Evolutionary conservation across 768 basidiomycete species (phyloP), one percentile per base, ranked within the genome.

Genomic region (Auricularia sp.): DNA sequence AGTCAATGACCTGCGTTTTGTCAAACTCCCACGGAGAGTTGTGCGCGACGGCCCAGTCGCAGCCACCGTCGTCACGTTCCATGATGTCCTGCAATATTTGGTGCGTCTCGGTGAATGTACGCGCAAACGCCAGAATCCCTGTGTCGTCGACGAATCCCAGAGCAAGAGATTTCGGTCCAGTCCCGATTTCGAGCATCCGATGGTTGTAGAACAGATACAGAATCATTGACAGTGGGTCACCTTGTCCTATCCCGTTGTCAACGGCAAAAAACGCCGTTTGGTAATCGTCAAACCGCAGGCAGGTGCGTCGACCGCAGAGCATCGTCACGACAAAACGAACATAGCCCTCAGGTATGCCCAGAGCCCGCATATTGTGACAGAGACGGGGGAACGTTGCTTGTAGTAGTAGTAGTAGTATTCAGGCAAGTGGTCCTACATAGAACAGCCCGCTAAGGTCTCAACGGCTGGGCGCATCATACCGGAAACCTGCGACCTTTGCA

Each of bases 241-340:
- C 76, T 65, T 77, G 74, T 1, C 67, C 70, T 0, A 74, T 63
- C 0, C 75, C 72, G 18, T 68, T 71, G 1, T 21, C 11, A 1
- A 73, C 56, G 0, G n/a, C n/a, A n/a, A 71, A 68, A 36, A 47
- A 64, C 0, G 65, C 62, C 0, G 75, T 75, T 0, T 33, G 65
- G 66, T 44, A 74, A 64, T 74, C 70, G 34, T 75, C 74, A 54
- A 77, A 76, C 0, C 47, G 34, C 0, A 77, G 47, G 4, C n/a
- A 56, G 0, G 74, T 76, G 16, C 39, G 58, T 14, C 72, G 45
- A 3, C 65, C 68, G 6, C 37, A 58, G 21, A 75, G 69, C 18
- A 67, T 63, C 1, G 67, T 29, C 33, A 65, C 56, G 0, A 74
- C 61, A 51, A 66, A 71, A 0, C 68, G 51, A 0, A 74, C 66